Conservation (phyloP, 768 basidiomycete species). For the Pulveroboletus ravenelii region DNA sequence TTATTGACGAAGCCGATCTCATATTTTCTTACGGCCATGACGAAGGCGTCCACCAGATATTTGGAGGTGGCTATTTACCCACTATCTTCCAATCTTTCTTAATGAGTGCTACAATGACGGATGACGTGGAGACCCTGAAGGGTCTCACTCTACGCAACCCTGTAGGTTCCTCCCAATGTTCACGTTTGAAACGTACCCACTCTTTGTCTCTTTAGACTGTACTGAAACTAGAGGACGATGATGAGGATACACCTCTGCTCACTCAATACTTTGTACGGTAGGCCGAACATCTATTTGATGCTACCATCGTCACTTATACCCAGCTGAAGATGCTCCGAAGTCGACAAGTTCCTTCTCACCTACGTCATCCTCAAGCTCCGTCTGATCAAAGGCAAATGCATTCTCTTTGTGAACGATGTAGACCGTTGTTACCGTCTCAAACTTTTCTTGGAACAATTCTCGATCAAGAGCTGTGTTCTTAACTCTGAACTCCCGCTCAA, state of each 20-base stretch:
- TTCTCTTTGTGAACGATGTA: constrained; percentile 94
- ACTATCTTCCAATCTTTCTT: constrained; percentile 87
- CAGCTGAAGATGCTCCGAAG: constrained; percentile 70
- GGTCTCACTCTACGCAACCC: constrained; percentile 84
- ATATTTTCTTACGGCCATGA: constrained; percentile 96
- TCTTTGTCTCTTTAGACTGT: constrained; percentile 54
- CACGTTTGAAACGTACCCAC: neutral
- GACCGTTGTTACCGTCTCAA: constrained; percentile 93
- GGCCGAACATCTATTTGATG: constrained; percentile 13
- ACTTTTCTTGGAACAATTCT: constrained; percentile 97
- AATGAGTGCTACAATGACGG: constrained; percentile 97
- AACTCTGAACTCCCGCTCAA: constrained; percentile 95
- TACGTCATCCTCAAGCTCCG: constrained; percentile 96
- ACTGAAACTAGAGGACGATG: constrained; percentile 81
- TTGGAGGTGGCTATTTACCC: constrained; percentile 66
- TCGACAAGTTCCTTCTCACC: constrained; percentile 93
- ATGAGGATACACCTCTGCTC: constrained; percentile 74
- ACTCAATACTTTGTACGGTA: constrained; percentile 84
- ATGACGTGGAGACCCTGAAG: constrained; percentile 90
- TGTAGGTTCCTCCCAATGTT: constrained; percentile 41
- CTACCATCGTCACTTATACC: neutral
- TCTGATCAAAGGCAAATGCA: constrained; percentile 93
- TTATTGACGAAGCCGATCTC: constrained; percentile 97
- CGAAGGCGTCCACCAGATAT: constrained; percentile 75
- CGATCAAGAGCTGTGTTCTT: constrained; percentile 91